A percentile compares a stretch with the other conserved stretches of the same genome.
Evolutionary conservation across 2,329 filamentous ascomycete genomes (phyloP).

Genomic region (Diaporthe caulivora): DNA sequence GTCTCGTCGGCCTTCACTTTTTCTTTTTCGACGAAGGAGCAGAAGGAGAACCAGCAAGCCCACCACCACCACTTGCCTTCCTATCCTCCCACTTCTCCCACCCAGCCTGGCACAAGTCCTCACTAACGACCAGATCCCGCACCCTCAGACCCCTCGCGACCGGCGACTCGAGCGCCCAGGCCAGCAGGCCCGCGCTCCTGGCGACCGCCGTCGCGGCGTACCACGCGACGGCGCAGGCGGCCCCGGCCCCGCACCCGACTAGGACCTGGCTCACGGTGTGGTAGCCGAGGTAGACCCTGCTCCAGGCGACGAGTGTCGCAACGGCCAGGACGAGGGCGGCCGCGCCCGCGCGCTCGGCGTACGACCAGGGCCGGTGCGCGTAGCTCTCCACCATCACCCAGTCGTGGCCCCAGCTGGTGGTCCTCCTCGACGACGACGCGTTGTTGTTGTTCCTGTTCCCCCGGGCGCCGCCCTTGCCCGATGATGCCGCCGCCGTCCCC

Average conservation of each 20-base stretch:
- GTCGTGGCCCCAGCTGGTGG: slow-evolving; percentile 34
- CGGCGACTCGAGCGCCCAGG: slow-evolving; percentile 77
- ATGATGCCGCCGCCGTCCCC: slow-evolving; percentile 11
- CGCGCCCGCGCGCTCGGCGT: slow-evolving; percentile 69
- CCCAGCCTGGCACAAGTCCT: slow-evolving; percentile 90
- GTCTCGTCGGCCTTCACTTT: slow-evolving; percentile 46
- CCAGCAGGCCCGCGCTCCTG: slow-evolving; percentile 76
- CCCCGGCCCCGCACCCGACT: slow-evolving; percentile 81
- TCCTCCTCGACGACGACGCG: neutral
- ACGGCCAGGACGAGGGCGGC: slow-evolving; percentile 69
- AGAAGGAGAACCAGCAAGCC: slow-evolving; percentile 38
- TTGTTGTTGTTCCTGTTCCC: neutral
- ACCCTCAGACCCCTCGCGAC: slow-evolving; percentile 76
- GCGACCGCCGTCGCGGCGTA: slow-evolving; percentile 78
- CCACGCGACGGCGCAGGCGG: slow-evolving; percentile 80
- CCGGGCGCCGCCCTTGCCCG: neutral
- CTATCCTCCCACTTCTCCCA: slow-evolving; percentile 90
- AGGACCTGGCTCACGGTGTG: slow-evolving; percentile 90
- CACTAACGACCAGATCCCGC: slow-evolving; percentile 86
- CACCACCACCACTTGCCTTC: slow-evolving; percentile 46
- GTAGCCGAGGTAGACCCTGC: slow-evolving; percentile 91
- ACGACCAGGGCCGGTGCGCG: slow-evolving; percentile 68
- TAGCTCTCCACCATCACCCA: slow-evolving; percentile 46
- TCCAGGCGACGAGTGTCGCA: slow-evolving; percentile 80
- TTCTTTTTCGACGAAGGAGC: slow-evolving; percentile 45